These are phyloP conservation scores for Hordeum marinum DNA, from an alignment of 176 grass and related monocot species.

Conservation along the genomic window DNA sequence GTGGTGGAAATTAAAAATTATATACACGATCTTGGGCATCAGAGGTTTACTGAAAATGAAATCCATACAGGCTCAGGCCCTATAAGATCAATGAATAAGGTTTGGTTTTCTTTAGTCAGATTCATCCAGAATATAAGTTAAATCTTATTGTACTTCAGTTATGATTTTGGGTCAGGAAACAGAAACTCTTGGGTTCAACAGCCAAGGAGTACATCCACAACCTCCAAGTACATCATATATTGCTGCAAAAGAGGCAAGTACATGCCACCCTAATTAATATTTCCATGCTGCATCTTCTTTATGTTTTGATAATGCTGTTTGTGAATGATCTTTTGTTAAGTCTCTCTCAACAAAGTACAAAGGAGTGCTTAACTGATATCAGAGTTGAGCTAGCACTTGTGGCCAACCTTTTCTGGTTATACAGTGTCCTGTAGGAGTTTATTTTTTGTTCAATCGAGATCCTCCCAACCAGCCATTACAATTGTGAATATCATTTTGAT, in stretches of 20 bases:
- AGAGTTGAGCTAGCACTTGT: neutral
- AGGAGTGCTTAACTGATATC: neutral
- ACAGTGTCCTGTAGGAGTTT: neutral
- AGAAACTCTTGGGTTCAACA: slow-evolving; percentile 46
- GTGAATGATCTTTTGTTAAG: neutral
- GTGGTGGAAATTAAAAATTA: slow-evolving; percentile 54
- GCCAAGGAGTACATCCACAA: slow-evolving; percentile 62
- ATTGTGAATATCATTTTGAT: neutral
- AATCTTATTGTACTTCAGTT: slow-evolving; percentile 20
- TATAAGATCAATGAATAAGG: slow-evolving; percentile 53
- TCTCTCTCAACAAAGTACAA: neutral
- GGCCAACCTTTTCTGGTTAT: neutral
- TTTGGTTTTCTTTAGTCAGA: slow-evolving; percentile 14
- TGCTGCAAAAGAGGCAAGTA: slow-evolving; percentile 60
- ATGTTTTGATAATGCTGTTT: neutral
- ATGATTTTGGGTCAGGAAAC: slow-evolving; percentile 36
- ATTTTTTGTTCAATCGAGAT: neutral
- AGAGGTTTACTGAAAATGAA: slow-evolving; percentile 57
- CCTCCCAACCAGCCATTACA: neutral
- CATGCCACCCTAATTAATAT: neutral
- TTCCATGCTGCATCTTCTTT: neutral
- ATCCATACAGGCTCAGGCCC: slow-evolving; percentile 36
- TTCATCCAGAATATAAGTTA: neutral
- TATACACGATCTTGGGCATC: slow-evolving; percentile 48
- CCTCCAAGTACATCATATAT: slow-evolving; percentile 48